Evolutionary conservation across 106 monocot genomes (phyloP).

Genomic region (Dioscorea dumetorum): DNA sequence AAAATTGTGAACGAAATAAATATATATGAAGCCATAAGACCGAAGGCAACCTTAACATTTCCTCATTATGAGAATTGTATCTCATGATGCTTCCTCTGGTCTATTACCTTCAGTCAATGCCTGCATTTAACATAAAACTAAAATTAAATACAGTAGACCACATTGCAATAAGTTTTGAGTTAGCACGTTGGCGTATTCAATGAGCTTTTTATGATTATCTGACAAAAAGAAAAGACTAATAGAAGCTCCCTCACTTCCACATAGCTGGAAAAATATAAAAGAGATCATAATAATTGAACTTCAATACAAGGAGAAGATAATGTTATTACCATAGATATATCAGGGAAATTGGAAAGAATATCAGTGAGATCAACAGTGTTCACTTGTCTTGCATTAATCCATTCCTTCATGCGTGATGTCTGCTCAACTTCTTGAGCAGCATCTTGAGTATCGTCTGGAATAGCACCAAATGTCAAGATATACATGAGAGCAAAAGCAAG

Average conservation of each 20-base stretch:
- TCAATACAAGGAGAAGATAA: too few relatives aligned
- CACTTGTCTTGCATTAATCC: slow-evolving; percentile 61
- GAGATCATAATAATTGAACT: too few relatives aligned
- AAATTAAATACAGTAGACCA: neutral
- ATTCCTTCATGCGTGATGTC: slow-evolving; percentile 56
- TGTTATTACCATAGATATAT: slow-evolving; percentile 65
- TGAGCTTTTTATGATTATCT: too few relatives aligned
- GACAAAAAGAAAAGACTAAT: too few relatives aligned
- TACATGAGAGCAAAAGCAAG: too few relatives aligned
- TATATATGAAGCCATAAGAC: slow-evolving; percentile 4
- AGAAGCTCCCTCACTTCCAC: too few relatives aligned
- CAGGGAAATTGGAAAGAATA: slow-evolving; percentile 73
- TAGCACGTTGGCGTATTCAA: too few relatives aligned
- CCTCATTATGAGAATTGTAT: neutral
- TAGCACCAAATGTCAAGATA: neutral
- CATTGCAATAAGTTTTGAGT: too few relatives aligned
- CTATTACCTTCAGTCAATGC: slow-evolving; percentile 76
- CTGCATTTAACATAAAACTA: slow-evolving; percentile 48
- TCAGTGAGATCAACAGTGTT: slow-evolving; percentile 54
- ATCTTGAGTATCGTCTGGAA: slow-evolving; percentile 89
- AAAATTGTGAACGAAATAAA: neutral
- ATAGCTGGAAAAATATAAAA: too few relatives aligned
- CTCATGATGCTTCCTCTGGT: neutral
- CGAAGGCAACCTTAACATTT: slow-evolving; percentile 6
- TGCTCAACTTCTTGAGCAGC: slow-evolving; percentile 62